Percentiles rank a stretch among this genome's conserved stretches.
Evolutionary conservation across 257 asterid genomes (phyloP).

Genomic region (Solanum appendiculatum): DNA sequence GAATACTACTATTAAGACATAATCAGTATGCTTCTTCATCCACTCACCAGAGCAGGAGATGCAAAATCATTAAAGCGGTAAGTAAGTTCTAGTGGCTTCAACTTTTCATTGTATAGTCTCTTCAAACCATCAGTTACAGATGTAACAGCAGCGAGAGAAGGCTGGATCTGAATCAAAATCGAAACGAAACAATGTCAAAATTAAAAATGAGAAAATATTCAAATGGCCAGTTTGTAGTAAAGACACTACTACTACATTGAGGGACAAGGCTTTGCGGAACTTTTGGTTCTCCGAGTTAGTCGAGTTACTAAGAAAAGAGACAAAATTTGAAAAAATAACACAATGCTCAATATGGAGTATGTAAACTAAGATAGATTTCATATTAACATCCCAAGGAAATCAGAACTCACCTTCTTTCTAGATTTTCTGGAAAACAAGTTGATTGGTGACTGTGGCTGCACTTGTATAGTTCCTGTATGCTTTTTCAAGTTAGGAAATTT

Average conservation of each 20-base stretch:
- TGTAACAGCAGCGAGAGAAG: slow-evolving; percentile 51
- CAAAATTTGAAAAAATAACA: not conserved
- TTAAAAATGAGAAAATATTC: slow-evolving; percentile 6
- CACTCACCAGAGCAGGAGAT: slow-evolving; percentile 73
- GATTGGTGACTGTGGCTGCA: slow-evolving; percentile 22
- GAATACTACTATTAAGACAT: not conserved
- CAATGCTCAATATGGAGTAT: not conserved
- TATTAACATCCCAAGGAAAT: not conserved
- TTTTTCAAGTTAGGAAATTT: not conserved
- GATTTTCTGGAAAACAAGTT: slow-evolving; percentile 42
- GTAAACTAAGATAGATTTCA: not conserved
- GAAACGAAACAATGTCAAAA: not conserved
- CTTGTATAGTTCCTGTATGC: slow-evolving; percentile 37
- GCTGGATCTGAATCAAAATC: slow-evolving; percentile 28
- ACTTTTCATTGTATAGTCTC: slow-evolving; percentile 64
- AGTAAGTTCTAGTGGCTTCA: slow-evolving; percentile 78
- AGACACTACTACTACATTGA: not conserved
- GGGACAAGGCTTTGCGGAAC: not conserved
- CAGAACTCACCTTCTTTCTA: slow-evolving; percentile 39
- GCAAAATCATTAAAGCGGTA: slow-evolving; percentile 83
- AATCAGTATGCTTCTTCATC: not conserved
- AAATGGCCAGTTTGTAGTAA: not conserved
- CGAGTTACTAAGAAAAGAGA: not conserved
- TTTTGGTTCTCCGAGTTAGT: not conserved
- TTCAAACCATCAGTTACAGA: slow-evolving; percentile 85